A percentile compares a stretch with the other conserved stretches of the same genome.
Conservation (phyloP, 2,329 filamentous ascomycete genomes). For the Nothopassalora personata region DNA sequence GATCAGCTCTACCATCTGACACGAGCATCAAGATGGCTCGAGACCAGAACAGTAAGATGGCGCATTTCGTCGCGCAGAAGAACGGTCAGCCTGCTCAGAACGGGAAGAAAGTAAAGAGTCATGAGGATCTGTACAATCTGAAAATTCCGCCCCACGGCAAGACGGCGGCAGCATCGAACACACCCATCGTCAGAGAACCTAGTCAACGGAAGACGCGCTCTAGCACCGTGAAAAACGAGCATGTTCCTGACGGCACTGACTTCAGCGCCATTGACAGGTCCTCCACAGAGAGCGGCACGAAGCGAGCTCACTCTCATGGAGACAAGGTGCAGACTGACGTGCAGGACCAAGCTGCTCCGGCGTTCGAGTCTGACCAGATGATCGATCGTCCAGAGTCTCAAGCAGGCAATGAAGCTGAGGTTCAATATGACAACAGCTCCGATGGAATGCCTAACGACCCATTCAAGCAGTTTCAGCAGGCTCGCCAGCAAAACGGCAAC, state of each 20-base stretch:
- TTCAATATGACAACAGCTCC: not conserved
- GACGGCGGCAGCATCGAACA: too few relatives aligned
- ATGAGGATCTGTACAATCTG: too few relatives aligned
- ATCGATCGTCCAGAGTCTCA: not conserved
- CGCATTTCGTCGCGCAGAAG: too few relatives aligned
- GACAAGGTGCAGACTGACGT: not conserved
- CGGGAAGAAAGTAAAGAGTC: too few relatives aligned
- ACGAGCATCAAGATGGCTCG: not conserved
- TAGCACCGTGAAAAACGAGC: too few relatives aligned
- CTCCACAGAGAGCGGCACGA: not conserved
- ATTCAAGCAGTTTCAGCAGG: not conserved
- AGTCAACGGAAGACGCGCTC: too few relatives aligned
- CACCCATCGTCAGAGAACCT: too few relatives aligned
- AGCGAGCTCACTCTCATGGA: not conserved
- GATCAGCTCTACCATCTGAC: too few relatives aligned
- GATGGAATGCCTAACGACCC: not conserved
- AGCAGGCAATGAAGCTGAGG: not conserved
- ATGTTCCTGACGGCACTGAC: slow-evolving; percentile 6
- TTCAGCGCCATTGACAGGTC: slow-evolving; percentile 9
- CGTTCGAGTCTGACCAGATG: not conserved
- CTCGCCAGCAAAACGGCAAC: not conserved
- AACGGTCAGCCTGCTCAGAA: too few relatives aligned
- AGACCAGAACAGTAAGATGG: too few relatives aligned
- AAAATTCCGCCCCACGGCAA: too few relatives aligned
- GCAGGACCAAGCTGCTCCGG: not conserved